Evolutionary conservation across 129 eudicot genomes (phyloP), one percentile per base, ranked within the genome.

Genomic region (Cynara cardunculus): DNA sequence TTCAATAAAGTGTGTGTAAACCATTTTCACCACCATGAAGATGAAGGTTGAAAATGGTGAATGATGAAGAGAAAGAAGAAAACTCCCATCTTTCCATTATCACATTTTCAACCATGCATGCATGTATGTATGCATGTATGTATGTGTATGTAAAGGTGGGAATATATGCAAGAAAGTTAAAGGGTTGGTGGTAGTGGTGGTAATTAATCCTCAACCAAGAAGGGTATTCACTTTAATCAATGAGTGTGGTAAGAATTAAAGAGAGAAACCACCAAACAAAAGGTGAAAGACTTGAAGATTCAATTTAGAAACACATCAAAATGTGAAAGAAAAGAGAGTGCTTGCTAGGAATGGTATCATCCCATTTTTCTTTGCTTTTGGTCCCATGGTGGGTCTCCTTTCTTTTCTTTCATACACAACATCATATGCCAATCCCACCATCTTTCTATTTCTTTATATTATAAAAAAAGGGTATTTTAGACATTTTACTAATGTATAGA

Each of bases 371-470:
- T 83, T 77, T 72, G 37, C 56, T 83, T 56, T 77, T 83, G 86
- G 82, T 64, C 82, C 86, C 86, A 71, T 56, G 76, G 86, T 83
- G 86, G 86, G 86, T 77, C 86, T 83, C 59, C 73, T 77, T 77
- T 72, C 73, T 83, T 77, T 77, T 72, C 73, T 83, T 77, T 39
- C 69, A 83, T 77, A 83, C 86, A 77, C 86, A 77, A 77, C 46
- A 12, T 62, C 72, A 83, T 83, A 83, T 83, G 86, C 72, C 82
- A 83, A 77, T 83, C 82, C 72, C 82, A 83, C 72, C 86, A 83
- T 66, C 86, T 83, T 64, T 69, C 79, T 34, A 71, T 83, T 78
- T 83, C 86, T 77, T 59, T 72, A 56, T 82, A 27, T n/a, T n/a
- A n/a, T n/a, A 44, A 19, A 44, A 13, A 56, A 56, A 56, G 65